phyloP scores from a whole-genome alignment of 2,329 filamentous ascomycete genomes.

The Nothophoma quercina region DNA sequence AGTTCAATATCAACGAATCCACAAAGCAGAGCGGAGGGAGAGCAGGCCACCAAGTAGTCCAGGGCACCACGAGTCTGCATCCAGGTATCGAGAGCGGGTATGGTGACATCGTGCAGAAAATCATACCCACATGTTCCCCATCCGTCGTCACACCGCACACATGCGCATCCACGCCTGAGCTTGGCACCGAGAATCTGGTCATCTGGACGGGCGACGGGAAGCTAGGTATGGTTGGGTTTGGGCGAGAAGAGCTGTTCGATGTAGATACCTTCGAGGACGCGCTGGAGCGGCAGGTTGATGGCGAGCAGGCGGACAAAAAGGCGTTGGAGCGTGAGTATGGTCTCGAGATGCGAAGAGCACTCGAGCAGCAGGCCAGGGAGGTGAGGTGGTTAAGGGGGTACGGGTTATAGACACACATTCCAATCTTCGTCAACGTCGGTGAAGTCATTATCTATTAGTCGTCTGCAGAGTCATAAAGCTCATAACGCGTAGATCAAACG shows the following conservation, averaged over 20 bases:
- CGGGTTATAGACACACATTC: slow-evolving; percentile 60
- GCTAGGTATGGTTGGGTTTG: slow-evolving; percentile 71
- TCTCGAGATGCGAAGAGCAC: slow-evolving; percentile 75
- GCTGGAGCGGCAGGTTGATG: slow-evolving; percentile 50
- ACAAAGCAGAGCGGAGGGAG: neutral
- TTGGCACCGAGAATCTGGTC: slow-evolving; percentile 70
- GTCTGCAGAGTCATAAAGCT: neutral
- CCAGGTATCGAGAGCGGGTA: neutral
- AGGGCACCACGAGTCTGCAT: neutral
- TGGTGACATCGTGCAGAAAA: slow-evolving; percentile 81
- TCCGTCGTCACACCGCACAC: slow-evolving; percentile 12
- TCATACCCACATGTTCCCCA: slow-evolving; percentile 65
- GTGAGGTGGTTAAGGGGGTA: slow-evolving; percentile 75
- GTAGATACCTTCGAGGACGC: slow-evolving; percentile 43
- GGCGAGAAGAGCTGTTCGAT: slow-evolving; percentile 40
- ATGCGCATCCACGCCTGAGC: slow-evolving; percentile 11
- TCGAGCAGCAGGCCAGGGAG: slow-evolving; percentile 81
- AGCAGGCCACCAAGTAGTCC: too few species aligned
- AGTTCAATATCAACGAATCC: slow-evolving; percentile 66
- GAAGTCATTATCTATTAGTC: slow-evolving; percentile 9
- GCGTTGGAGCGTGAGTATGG: slow-evolving; percentile 69
- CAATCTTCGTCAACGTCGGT: too few species aligned
- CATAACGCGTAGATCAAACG: neutral
- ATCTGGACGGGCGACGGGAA: slow-evolving; percentile 86
- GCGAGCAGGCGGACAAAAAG: slow-evolving; percentile 47